Evolutionary conservation across 768 basidiomycete genomes (phyloP), one percentile per base, ranked within the genome.

Genomic region (Termitomyces sp.): DNA sequence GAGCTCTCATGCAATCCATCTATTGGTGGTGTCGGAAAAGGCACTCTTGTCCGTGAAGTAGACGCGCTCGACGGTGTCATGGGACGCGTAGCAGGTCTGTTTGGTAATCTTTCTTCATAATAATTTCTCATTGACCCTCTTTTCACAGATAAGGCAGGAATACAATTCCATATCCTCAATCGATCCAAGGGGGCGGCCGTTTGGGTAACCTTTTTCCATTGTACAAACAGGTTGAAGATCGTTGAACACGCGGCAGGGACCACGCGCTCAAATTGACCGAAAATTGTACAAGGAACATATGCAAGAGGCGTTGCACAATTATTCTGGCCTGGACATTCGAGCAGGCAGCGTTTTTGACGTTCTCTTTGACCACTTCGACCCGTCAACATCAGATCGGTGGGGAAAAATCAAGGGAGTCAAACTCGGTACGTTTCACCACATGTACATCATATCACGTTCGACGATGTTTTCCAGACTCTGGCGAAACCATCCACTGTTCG

Each of bases 1-100:
- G 82, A 85, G 66, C 68, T 96, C 68, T 94, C 92, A 25, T 96
- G 94, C 67, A 96, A 96, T 71, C 94, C 94, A 2, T 93, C 91
- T 1, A 89, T 96, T 61, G 94, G 94, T 7, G 93, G 93, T 20
- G 87, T 96, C 4, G 94, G 94, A 5, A 96, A 96, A 74, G 94
- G 94, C 20, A 94, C 89, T 0, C 77, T 96, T 36, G 92, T 96
- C n/a, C 79, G 89, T 47, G 94, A 96, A 72, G 86, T 96, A 5
- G 94, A 96, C 69, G 94, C 94, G 34, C 75, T 96, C 60, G 94
- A 94, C 65, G 94, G 94, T 2, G 69, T 95, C 10, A 94, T 93
- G 79, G 94, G 91, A 1, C 78, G 78, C 48, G 84, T 94, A n/a
- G 83, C 91, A 63, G 93, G 94, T 90, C 63, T 55, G 83, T 71